These are phyloP conservation scores for Dichomitus squalens DNA, from an alignment of 1,284 basidiomycete species.

Conservation along the genomic window DNA sequence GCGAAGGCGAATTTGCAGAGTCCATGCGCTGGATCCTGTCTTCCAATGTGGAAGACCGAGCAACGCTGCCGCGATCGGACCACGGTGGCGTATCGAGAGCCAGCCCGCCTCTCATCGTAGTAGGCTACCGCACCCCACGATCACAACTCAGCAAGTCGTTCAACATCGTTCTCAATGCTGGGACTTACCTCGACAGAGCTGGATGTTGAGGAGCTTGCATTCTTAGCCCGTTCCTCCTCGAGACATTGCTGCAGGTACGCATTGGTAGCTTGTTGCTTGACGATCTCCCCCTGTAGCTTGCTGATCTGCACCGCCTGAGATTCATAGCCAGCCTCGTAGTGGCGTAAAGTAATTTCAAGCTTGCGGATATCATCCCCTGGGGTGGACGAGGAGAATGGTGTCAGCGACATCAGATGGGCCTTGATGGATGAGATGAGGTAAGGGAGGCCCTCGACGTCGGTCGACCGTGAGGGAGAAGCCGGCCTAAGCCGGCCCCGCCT, in stretches of 20 bases:
- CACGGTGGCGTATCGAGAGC: background rate
- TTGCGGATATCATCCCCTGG: background rate
- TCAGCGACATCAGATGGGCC: no score
- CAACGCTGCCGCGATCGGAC: background rate
- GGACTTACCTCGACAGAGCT: background rate
- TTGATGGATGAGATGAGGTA: background rate
- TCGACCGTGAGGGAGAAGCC: no score
- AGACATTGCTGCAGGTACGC: background rate
- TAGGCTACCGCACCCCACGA: background rate
- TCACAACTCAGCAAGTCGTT: background rate
- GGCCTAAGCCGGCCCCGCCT: no score
- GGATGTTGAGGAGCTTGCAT: background rate
- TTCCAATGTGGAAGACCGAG: background rate
- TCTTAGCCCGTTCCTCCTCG: background rate
- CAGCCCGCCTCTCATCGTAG: background rate
- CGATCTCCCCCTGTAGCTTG: background rate
- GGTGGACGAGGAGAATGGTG: background rate
- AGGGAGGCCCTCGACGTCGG: no score
- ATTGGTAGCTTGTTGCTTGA: background rate
- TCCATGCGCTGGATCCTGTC: background rate
- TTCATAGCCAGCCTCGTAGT: background rate
- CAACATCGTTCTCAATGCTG: background rate
- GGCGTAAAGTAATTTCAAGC: background rate
- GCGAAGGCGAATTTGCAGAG: background rate
- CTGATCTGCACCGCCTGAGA: background rate